These are phyloP conservation scores for Trypethelium eluteriae DNA, from an alignment of 495 filamentous ascomycete species.

Conservation along the genomic window DNA sequence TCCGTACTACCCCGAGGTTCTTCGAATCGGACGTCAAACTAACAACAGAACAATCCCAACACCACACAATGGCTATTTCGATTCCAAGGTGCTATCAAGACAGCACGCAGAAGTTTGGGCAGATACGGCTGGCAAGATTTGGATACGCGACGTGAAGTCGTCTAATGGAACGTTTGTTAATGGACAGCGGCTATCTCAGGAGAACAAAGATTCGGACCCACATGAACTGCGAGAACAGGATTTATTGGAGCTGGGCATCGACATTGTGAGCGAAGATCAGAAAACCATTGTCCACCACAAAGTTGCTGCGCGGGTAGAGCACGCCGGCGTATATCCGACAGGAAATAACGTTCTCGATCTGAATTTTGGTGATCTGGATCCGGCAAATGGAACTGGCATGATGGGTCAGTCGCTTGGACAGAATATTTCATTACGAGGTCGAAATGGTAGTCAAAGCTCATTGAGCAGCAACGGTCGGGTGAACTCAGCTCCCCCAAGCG, in stretches of 20 bases:
- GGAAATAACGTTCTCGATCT: conserved; percentile 70
- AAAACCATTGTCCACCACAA: conserved; percentile 98
- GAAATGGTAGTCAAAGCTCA: conserved; percentile 65
- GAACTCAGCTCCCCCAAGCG: conserved; percentile 41
- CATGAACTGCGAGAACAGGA: conserved; percentile 84
- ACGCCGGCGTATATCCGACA: conserved; percentile 69
- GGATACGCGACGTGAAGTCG: conserved; percentile 94
- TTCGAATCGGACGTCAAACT: conserved; percentile 92
- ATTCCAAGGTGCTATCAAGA: conserved; percentile 91
- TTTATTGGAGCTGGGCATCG: conserved; percentile 87
- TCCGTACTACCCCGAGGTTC: conserved; percentile 76
- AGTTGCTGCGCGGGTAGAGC: conserved; percentile 90
- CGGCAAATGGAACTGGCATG: conserved; percentile 57
- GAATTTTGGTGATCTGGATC: conserved; percentile 81
- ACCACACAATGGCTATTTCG: conserved; percentile 85
- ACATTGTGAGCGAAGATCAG: conserved; percentile 96
- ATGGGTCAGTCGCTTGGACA: conserved; percentile 57
- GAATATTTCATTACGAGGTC: conserved; percentile 44
- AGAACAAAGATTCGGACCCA: conserved; percentile 91
- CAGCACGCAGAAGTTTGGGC: conserved; percentile 97
- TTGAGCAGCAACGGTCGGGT: conserved; percentile 48
- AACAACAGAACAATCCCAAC: conserved; percentile 93
- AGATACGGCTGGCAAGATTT: conserved; percentile 79
- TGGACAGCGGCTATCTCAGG: conserved; percentile 76
- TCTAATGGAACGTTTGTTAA: conserved; percentile 99